Conservation (phyloP, 1,284 basidiomycete species). For the Cystobasidium slooffiae region DNA sequence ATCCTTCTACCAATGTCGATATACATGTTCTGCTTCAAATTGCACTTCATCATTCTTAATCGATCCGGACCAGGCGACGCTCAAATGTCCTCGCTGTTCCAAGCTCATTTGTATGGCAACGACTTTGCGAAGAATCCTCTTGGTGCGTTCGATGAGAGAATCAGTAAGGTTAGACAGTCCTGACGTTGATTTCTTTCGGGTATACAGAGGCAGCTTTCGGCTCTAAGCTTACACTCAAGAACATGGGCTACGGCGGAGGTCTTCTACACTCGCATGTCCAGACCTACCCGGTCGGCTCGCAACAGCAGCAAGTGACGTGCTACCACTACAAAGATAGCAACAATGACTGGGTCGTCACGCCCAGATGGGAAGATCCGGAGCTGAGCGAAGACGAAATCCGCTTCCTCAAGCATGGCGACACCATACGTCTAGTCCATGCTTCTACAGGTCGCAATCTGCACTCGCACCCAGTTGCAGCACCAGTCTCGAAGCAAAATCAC, state of each 20-base stretch:
- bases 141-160: slow-evolving; percentile 60
- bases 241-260: slow-evolving; percentile 96
- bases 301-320: slow-evolving; percentile 96
- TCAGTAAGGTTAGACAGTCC: not conserved
- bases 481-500: slow-evolving; percentile 84
- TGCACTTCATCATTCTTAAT: slow-evolving; percentile 93
- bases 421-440: slow-evolving; percentile 78
- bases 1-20: slow-evolving; percentile 88
- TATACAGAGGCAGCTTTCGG: slow-evolving; percentile 81
- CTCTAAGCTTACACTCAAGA: slow-evolving; percentile 91
- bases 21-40: slow-evolving; percentile 92
- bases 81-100: slow-evolving; percentile 98
- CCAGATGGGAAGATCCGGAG: slow-evolving; percentile 74
- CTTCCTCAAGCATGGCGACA: slow-evolving; percentile 77
- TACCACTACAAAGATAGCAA: slow-evolving; percentile 99
- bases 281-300: slow-evolving; percentile 87
- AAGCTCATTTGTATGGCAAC: slow-evolving; percentile 93
- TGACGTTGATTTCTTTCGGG: slow-evolving; percentile 1
- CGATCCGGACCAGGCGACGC: slow-evolving; percentile 94
- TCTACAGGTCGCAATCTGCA: slow-evolving; percentile 90
- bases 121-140: slow-evolving; percentile 87
- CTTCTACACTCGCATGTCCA: slow-evolving; percentile 95
- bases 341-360: slow-evolving; percentile 86
- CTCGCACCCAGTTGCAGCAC: slow-evolving; percentile 84
- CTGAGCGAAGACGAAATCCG: slow-evolving; percentile 68